phyloP scores from a whole-genome alignment of 2,329 filamentous ascomycete species.

The Diplocarpon mali region DNA sequence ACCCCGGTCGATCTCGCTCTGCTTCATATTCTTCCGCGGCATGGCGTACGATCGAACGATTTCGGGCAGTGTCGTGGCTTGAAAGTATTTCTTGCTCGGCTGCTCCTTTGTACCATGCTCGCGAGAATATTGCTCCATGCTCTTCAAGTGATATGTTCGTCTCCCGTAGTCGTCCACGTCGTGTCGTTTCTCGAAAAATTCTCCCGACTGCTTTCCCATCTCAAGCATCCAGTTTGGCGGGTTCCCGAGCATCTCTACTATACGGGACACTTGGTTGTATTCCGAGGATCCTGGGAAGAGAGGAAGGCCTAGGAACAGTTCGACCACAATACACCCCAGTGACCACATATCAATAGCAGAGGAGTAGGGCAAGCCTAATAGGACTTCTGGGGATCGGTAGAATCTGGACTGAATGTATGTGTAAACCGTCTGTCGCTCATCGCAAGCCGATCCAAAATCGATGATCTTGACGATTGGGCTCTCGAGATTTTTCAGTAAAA shows the following conservation, averaged over 20 bases:
- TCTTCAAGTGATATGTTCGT: conserved; percentile 83
- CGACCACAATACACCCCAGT: conserved; percentile 93
- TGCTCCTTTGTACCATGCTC: conserved; percentile 97
- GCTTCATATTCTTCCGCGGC: conserved; percentile 99
- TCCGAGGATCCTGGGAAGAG: conserved; percentile 95
- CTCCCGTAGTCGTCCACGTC: conserved; percentile 82
- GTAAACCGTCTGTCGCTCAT: conserved; percentile 96
- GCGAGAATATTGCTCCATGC: conserved; percentile 93
- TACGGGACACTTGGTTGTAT: conserved; percentile 95
- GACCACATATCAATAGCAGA: conserved; percentile 99
- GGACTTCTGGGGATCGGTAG: conserved; percentile 90
- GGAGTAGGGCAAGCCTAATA: conserved; percentile 92
- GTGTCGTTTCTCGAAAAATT: conserved; percentile 87
- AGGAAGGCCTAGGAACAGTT: conserved; percentile 88
- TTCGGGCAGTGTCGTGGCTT: conserved; percentile 83
- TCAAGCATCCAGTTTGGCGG: conserved; percentile 99
- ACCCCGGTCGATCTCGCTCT: conserved; percentile 92
- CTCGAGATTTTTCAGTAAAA: conserved; percentile 92
- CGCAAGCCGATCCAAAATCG: conserved; percentile 96
- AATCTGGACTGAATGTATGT: conserved; percentile 98
- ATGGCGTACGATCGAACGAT: conserved; percentile 98
- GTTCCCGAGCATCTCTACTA: conserved; percentile 95
- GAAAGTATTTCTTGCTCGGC: conserved; percentile 99
- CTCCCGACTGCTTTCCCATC: conserved; percentile 93
- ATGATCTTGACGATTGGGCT: conserved; percentile 99